Evolutionary conservation across 257 asterid species (phyloP), one percentile per base, ranked within the genome.

Genomic region (Solanum chiquidenum): DNA sequence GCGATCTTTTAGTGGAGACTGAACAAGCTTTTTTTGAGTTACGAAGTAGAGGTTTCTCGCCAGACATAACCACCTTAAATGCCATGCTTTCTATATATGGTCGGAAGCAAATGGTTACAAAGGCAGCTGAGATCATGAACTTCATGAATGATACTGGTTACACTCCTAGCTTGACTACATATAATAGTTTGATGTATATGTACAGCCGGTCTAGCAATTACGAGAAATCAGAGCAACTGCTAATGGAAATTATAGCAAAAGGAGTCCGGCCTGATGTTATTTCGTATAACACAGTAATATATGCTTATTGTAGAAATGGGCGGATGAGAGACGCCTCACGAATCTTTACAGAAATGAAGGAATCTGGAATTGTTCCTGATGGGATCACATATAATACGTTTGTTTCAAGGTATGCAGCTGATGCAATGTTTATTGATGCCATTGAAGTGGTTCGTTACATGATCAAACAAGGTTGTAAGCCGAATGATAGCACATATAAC

Each of bases 1-100:
- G 93, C 3, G 97, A 94, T 91, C 91, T 92, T 18, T 73, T 97
- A 52, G 44, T n/a, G 71, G 99, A 97, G 93, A 92, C 98, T 21
- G 99, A 97, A 86, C 88, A 83, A 72, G 98, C 98, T 35, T 97
- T 97, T 86, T 62, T 79, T 12, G 96, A 94, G 93, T 90, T 97
- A 83, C 90, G 88, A 73, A 89, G 89, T 75, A 94, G 88, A 87
- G 98, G 98, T 5, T 94, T 72, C 33, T 90, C 93, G 3, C 93
- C 95, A 3, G 98, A 93, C 71, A 90, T 97, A 60, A 90, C 94
- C 38, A 93, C 98, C 25, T 89, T 97, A 71, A 97, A 97, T 83
- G 92, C 99, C 49, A 94, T 95, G 98, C 92, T 96, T 87, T 94
- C 98, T 37, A 94, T 95, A 29, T 97, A 97, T 76, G 98, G 99